Evolutionary conservation across 1,139 yeast species (phyloP), one percentile per base, ranked within the genome.

Genomic region (Pichia inconspicua): DNA sequence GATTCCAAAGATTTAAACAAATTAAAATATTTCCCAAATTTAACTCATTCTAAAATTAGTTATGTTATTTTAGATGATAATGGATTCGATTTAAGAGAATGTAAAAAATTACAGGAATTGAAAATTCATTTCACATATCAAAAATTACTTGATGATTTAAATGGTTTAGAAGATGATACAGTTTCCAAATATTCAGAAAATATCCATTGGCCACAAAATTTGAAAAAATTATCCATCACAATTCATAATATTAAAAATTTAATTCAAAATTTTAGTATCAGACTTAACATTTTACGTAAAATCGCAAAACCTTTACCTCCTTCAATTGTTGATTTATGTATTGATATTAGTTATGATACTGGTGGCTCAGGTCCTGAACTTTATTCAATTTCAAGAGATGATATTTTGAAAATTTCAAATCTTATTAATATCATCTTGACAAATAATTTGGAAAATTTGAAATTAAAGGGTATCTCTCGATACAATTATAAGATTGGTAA

Each of bases 261-360:
- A 27, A 47, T 50, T 42, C 64, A 60, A 47, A 57, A 58, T 44
- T 60, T 58, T 44, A 54, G 59, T 42, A 53, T 60, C 32, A 53
- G 64, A 41, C 50, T 60, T 42, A 56, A 58, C 38, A 57, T 60
- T 40, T 47, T 60, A 30, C 53, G 50, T 40, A 60, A 58, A 43
- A 54, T 60, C 36, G 53, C 62, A 1, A 58, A 54, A 44, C 62
- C 62, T 19, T 48, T 59, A 36, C 64, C 64, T 6, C 51, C 51
- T 11, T 58, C 64, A 17, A 53, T 59, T 43, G 44, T 49, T 37
- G 64, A 60, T 45, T 47, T 60, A 42, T 59, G 63, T 42, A 53
- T 60, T 45, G 64, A 60, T 55, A 59, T 60, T 25, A 56, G 60
- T 49, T 60, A 58, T 48, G 64, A 60, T 48, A 59, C 64, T 15